Percentiles rank a stretch among this genome's conserved stretches.
phyloP scores from a whole-genome alignment of 2,329 filamentous ascomycete genomes.

The Botrytis paeoniae region DNA sequence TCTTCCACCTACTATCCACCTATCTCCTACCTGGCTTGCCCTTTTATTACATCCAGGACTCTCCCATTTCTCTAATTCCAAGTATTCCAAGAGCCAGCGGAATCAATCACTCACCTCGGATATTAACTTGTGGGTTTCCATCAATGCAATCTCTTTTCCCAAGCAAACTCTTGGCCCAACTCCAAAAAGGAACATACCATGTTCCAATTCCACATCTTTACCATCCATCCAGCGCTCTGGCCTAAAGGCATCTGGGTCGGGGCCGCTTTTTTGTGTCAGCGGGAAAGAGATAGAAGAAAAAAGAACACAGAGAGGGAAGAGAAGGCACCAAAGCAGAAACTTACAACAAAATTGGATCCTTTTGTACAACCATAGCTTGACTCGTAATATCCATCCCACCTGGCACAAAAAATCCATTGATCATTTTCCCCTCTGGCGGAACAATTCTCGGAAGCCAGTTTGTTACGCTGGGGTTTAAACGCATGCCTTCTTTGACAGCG shows the following conservation, averaged over 20 bases:
- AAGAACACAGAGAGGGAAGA: fast-evolving
- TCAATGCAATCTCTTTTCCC: slow-evolving; percentile 32
- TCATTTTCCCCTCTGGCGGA: neutral
- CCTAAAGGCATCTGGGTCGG: slow-evolving; percentile 50
- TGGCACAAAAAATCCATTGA: neutral
- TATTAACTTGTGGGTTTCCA: slow-evolving; percentile 32
- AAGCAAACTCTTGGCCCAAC: slow-evolving; percentile 29
- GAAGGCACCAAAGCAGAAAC: neutral
- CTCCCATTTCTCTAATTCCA: neutral
- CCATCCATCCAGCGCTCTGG: slow-evolving; percentile 53
- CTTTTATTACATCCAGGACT: neutral
- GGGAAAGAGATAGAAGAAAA: neutral
- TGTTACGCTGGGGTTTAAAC: neutral
- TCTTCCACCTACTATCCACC: neutral
- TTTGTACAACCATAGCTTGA: slow-evolving; percentile 54
- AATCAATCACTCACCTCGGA: slow-evolving; percentile 24
- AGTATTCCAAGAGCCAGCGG: neutral
- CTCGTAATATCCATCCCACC: slow-evolving; percentile 45
- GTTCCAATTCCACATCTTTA: slow-evolving; percentile 21
- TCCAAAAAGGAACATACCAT: slow-evolving; percentile 28
- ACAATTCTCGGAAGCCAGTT: neutral
- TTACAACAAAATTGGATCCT: slow-evolving; percentile 46
- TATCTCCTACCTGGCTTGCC: neutral
- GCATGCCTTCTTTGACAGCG: neutral
- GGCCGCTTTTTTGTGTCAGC: slow-evolving; percentile 34